Evolutionary conservation across 495 filamentous ascomycete genomes (phyloP).

Genomic region (Astrothelium subdiscretum): DNA sequence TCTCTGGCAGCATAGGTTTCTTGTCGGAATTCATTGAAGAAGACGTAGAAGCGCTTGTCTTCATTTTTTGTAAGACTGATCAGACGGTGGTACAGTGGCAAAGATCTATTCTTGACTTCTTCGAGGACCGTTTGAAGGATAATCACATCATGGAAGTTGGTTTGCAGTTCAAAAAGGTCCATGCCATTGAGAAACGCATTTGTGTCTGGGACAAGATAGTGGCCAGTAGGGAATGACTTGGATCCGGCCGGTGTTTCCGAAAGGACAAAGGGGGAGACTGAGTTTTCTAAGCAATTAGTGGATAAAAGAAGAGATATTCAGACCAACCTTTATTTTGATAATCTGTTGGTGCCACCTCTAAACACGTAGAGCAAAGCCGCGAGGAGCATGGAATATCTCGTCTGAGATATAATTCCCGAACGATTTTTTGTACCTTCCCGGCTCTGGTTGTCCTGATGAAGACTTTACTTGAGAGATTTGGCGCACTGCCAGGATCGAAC

Average conservation of each 20-base stretch:
- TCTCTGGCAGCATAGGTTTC: conserved; percentile 76
- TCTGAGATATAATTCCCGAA: conserved; percentile 87
- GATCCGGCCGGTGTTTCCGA: conserved; percentile 79
- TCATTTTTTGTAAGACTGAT: conserved; percentile 82
- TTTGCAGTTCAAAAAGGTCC: conserved; percentile 87
- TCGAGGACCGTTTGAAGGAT: conserved; percentile 92
- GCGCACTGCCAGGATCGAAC: conserved; percentile 52
- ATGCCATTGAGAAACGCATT: conserved; percentile 93
- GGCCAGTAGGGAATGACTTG: conserved; percentile 66
- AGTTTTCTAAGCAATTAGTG: conserved; percentile 10
- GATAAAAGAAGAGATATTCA: conserved; percentile 3
- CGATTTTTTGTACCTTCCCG: conserved; percentile 97
- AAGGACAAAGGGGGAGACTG: conserved; percentile 72
- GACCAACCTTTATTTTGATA: conserved; percentile 60
- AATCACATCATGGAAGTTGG: conserved; percentile 88
- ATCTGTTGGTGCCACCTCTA: conserved; percentile 57
- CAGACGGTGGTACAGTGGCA: conserved; percentile 90
- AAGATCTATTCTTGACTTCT: conserved; percentile 83
- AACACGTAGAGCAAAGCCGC: conserved; percentile 66
- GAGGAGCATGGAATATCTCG: conserved; percentile 98
- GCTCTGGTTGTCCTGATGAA: conserved; percentile 86
- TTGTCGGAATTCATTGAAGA: conserved; percentile 94
- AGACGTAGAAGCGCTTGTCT: conserved; percentile 94
- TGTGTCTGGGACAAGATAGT: conserved; percentile 92
- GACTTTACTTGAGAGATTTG: conserved; percentile 80